Evolutionary conservation across 192 early-diverging fungal species (phyloP), one percentile per base, ranked within the genome.

Genomic region (Podila verticillata): DNA sequence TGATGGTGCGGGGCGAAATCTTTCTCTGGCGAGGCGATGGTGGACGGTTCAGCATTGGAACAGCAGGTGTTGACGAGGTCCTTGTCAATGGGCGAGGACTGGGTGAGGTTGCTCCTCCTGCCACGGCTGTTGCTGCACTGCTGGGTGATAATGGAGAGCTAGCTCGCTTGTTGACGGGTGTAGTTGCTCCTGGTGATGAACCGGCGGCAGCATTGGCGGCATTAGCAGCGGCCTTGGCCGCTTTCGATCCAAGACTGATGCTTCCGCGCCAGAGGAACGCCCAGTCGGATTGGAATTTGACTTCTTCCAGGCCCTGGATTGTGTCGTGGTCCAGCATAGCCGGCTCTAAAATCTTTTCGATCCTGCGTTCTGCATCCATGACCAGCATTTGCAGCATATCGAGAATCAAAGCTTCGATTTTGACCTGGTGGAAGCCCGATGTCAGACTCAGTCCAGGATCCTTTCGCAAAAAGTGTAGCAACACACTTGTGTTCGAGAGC

Each of bases 381-480:
- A 93, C 84, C n/a, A 93, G 70, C 59, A 89, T 79, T 29, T 87
- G 84, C 61, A 92, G 90, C 48, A 89, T 90, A 56, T 92, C 95
- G 57, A 91, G 86, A 49, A 96, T 87, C 32, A 96, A 88, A 67
- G 96, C 96, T 7, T 93, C 88, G 61, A 99, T 86, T n/a, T 85
- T 83, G 1, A 92, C 84, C 77, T 99, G 96, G 44, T 90, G 84
- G 60, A 92, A 87, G 31, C 84, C 90, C 30, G 94, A 92, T 4
- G 89, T 84, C 24, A 88, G 79, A 22, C 91, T 87, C 29, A 98
- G 87, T 24, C 89, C 89, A 36, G 87, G 72, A 82, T 99, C 97
- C 64, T 93, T 91, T 78, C 96, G 96, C 48, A 99, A 75, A 81
- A 93, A 97, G 72, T 95, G 93, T 4, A 96, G 81, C 8, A 99